Conservation (phyloP, 768 basidiomycete genomes). For the Phanerochaete sordida region DNA sequence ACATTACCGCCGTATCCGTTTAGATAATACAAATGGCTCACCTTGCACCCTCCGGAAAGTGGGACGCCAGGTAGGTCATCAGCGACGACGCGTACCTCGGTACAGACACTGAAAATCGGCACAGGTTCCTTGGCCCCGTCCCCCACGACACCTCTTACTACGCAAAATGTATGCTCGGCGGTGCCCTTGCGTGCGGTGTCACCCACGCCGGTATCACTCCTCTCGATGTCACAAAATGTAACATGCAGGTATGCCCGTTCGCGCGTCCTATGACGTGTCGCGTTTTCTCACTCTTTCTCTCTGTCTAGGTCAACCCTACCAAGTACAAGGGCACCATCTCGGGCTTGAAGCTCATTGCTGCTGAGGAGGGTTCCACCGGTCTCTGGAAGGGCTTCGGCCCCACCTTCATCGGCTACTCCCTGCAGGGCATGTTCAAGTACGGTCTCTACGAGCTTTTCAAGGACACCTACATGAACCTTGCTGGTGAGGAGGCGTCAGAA, state of each 20-base stretch:
- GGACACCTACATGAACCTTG: conserved; percentile 85
- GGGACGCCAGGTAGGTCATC: conserved; percentile 63
- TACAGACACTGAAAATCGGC: neutral
- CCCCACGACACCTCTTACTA: conserved; percentile 77
- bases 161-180: conserved; percentile 84
- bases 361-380: conserved; percentile 80
- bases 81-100: conserved; percentile 3
- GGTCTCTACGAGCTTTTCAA: conserved; percentile 98
- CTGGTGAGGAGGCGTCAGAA: conserved; percentile 75
- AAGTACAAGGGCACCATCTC: conserved; percentile 71
- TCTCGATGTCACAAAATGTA: conserved; percentile 86
- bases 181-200: conserved; percentile 81
- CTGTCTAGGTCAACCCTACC: conserved; percentile 60
- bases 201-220: conserved; percentile 89
- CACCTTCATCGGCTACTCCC: conserved; percentile 88
- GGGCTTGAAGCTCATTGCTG: conserved; percentile 60
- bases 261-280: neutral
- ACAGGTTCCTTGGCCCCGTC: conserved; percentile 65
- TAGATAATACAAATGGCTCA: conserved; percentile 44
- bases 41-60: conserved; percentile 51
- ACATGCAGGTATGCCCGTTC: conserved; percentile 69
- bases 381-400: conserved; percentile 96
- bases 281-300: neutral
- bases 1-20: conserved; percentile 26
- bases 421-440: conserved; percentile 98